Conservation (phyloP, 2,329 filamentous ascomycete species). For the Cytospora schulzeri region DNA sequence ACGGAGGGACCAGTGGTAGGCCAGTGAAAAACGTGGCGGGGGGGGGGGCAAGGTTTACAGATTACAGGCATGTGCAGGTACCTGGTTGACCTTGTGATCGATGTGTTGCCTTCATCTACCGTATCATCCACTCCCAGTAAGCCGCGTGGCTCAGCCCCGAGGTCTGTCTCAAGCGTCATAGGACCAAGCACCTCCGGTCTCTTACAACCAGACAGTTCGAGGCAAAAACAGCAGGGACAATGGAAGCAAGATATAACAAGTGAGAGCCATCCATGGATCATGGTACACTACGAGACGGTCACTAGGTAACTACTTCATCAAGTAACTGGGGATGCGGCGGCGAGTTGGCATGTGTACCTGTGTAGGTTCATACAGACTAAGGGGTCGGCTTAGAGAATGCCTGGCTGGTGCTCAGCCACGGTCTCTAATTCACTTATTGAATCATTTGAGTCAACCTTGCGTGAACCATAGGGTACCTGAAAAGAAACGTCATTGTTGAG, state of each 20-base stretch:
- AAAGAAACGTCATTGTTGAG: not conserved
- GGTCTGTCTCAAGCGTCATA: not conserved
- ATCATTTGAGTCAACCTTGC: not conserved
- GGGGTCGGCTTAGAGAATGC: not conserved
- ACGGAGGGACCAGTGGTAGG: not conserved
- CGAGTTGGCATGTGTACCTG: no score
- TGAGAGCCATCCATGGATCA: not conserved
- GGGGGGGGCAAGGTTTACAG: no score
- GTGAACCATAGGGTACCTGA: not conserved
- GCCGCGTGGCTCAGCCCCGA: slow-evolving; percentile 2
- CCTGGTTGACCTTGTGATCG: not conserved
- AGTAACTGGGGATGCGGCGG: no score
- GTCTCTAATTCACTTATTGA: not conserved
- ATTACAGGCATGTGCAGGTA: not conserved
- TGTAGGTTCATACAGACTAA: not conserved
- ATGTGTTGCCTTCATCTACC: not conserved
- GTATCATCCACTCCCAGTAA: not conserved
- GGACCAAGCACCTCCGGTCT: not conserved
- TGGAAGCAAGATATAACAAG: not conserved
- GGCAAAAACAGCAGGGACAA: not conserved
- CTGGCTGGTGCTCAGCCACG: not conserved
- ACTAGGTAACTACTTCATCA: no score
- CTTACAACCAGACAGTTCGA: not conserved
- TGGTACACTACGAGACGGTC: not conserved
- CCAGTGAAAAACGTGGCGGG: not conserved